Evolutionary conservation across 2,329 filamentous ascomycete genomes (phyloP), one percentile per base, ranked within the genome.

Genomic region (Botrytis fabae): DNA sequence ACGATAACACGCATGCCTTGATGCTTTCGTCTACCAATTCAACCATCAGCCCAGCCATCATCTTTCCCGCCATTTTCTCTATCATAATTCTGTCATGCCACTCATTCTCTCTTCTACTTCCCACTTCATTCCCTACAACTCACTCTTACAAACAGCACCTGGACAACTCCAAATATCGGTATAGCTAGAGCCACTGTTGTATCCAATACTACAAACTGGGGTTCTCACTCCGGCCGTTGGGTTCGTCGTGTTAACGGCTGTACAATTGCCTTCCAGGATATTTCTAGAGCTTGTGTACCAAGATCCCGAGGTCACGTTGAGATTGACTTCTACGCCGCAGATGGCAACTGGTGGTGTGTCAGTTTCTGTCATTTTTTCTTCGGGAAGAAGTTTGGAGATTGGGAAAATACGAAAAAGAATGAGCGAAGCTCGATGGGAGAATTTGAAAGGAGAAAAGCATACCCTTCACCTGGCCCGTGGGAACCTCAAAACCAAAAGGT

Each of bases 161-260:
- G 64, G 35, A 54, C 64, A 68, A 16, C 25, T 68, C 64, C 64
- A 68, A 54, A 68, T 54, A 54, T 54, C 64, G 5, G 46, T 54
- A 42, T 54, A 68, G 3, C 14, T 40, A 22, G 64, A 48, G 7
- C 35, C 64, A 28, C 64, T 68, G 6, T 12, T 16, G 18, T n/a
- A 54, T 5, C 64, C 64, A 68, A 68, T 68, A 22, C 16, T 68
- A 18, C 64, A 68, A 54, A 54, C 46, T 10, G 64, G 35, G 8
- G n/a, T 54, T n/a, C 3, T 68, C 2, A 68, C 46, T 0, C 64
- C 64, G 9, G 32, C 51, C 16, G 32, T 22, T 2, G 35, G 25
- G 20, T 14, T 68, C 35, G 64, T 54, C 25, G 46, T 40, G 12
- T 68, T 68, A 16, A 68, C 35, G 7, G 64, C 64, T 38, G 64